These are phyloP conservation scores for Saposhnikovia divaricata DNA, from an alignment of 129 eudicot genomes.

Conservation along the genomic window DNA sequence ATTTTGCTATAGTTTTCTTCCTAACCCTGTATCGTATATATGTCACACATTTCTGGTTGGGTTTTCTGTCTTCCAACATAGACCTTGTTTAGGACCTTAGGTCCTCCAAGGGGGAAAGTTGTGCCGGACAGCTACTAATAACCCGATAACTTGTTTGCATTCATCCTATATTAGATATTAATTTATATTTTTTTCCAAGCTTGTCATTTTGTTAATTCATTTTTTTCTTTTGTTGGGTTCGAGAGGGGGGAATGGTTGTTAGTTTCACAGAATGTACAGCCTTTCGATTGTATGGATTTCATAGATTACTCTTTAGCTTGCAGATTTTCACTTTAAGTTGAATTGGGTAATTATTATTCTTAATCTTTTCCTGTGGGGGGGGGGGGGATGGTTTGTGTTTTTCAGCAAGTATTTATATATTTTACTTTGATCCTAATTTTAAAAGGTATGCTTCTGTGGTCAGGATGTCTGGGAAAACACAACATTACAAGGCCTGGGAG, in stretches of 20 bases:
- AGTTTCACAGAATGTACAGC: neutral
- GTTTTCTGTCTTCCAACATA: neutral
- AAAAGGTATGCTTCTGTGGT: neutral
- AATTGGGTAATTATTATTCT: neutral
- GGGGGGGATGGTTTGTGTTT: neutral
- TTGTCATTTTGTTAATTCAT: neutral
- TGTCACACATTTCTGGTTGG: neutral
- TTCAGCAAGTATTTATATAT: neutral
- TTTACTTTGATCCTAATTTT: neutral
- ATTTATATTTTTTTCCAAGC: neutral
- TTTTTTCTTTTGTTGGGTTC: neutral
- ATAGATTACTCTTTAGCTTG: neutral
- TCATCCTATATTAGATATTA: neutral
- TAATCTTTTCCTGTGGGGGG: neutral
- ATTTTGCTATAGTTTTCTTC: no score
- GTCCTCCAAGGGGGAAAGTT: neutral
- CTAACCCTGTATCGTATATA: neutral
- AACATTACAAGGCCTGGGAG: constrained; percentile 30
- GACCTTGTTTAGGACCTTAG: neutral
- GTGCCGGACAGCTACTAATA: neutral
- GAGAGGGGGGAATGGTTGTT: neutral
- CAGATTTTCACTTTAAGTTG: neutral
- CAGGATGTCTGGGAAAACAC: constrained; percentile 22
- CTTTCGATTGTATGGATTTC: neutral
- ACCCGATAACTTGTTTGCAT: no score